These are phyloP conservation scores for Russula compacta DNA, from an alignment of 768 basidiomycete species.

Conservation along the genomic window DNA sequence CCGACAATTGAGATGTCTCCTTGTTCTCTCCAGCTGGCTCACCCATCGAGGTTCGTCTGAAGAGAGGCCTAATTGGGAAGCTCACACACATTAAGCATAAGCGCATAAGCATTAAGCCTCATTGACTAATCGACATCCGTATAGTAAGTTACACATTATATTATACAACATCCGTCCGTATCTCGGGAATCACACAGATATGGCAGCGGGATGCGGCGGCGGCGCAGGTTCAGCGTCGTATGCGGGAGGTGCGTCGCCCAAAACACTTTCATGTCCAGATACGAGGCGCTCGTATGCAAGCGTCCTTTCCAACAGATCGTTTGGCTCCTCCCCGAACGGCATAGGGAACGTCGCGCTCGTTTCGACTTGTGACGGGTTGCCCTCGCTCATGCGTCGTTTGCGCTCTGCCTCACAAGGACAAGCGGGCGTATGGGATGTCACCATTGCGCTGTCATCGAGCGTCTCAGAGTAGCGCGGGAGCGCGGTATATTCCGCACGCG, in stretches of 20 bases:
- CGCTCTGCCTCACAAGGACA: slow-evolving; percentile 5
- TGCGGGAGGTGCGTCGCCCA: slow-evolving; percentile 80
- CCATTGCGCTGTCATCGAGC: neutral
- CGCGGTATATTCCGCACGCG: slow-evolving; percentile 5
- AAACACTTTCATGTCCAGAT: slow-evolving; percentile 70
- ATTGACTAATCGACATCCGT: too few species aligned
- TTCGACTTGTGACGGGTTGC: neutral
- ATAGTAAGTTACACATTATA: neutral
- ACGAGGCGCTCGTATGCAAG: slow-evolving; percentile 63
- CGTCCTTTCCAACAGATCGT: slow-evolving; percentile 36
- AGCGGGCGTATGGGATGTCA: neutral
- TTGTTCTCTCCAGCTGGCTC: neutral
- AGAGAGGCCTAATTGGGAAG: neutral
- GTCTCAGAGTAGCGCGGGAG: slow-evolving; percentile 13
- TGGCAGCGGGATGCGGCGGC: neutral
- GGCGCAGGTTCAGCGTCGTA: slow-evolving; percentile 34
- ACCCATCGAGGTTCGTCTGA: neutral
- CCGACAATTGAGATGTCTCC: neutral
- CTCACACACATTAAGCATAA: neutral
- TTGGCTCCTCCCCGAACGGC: slow-evolving; percentile 22
- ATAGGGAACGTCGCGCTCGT: neutral
- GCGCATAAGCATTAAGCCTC: too few species aligned
- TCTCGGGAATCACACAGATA: neutral
- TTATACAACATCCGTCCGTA: too few species aligned
- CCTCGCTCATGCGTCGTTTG: neutral